A percentile compares a stretch with the other conserved stretches of the same genome.
These are phyloP conservation scores for Eutrema japonicum DNA, from an alignment of 345 rosid species.

Conservation along the genomic window DNA sequence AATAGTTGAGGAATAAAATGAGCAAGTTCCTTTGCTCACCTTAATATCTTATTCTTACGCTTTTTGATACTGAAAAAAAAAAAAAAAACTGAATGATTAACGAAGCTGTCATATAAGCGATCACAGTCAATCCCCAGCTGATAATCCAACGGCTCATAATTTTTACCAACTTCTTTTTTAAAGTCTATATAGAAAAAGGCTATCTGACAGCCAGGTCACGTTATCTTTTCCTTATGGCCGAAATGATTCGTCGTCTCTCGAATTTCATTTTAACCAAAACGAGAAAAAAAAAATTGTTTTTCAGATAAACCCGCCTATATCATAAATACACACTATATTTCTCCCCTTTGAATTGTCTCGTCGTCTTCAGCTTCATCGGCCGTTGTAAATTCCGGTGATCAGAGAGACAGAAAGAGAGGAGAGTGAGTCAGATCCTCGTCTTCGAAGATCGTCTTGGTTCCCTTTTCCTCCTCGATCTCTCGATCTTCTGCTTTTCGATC, in stretches of 20 bases:
- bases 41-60: too few species aligned
- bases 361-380: slow-evolving; percentile 16
- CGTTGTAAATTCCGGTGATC: not conserved
- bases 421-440: not conserved
- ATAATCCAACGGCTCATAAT: not conserved
- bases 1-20: too few species aligned
- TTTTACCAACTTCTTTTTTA: not conserved
- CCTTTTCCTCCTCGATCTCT: slow-evolving; percentile 27
- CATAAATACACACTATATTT: slow-evolving; percentile 20
- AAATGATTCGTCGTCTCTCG: slow-evolving; percentile 50
- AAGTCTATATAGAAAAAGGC: slow-evolving; percentile 8
- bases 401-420: slow-evolving; percentile 20
- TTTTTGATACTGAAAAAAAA: too few species aligned
- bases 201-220: slow-evolving; percentile 57
- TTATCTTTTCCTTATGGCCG: slow-evolving; percentile 50
- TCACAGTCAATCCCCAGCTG: not conserved
- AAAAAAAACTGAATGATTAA: not conserved
- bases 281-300: slow-evolving; percentile 32
- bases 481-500: not conserved
- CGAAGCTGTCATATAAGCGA: slow-evolving; percentile 8
- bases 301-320: slow-evolving; percentile 30
- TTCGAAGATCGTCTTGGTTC: slow-evolving; percentile 8
- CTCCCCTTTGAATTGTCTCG: slow-evolving; percentile 13
- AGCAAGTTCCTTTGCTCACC: too few species aligned
- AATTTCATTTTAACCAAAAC: not conserved